Base-by-base conservation (phyloP, 345 rosid genomes). In the Garcia nutans region DNA sequence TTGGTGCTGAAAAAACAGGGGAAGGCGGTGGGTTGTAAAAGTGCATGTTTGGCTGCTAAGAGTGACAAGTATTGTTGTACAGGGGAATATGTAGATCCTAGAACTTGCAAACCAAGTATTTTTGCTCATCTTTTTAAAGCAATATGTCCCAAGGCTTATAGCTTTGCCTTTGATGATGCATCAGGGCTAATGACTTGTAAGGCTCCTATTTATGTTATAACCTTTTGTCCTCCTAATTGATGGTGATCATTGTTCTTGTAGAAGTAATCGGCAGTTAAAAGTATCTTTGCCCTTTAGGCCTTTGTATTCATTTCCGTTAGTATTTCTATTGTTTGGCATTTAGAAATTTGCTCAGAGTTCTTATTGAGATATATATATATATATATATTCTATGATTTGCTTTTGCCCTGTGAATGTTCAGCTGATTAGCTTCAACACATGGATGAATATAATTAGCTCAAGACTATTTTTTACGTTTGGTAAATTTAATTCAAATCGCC, bases 41-140 rank as follows among this genome's bases (percentile, higher is more conserved):
- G 89, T 74, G 88, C 88, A 2, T 86, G 91, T 76, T 52, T 84
- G 82, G 91, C 88, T 65, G 84, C 85, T 5, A 84, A 71, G 56
- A 67, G 76, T 4, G 89, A 84, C 71, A 49, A 80, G 70, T 86
- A 83, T 70, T 88, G 91, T 20, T 86, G 91, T 65, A 84, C 83
- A 2, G 89, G 91, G 15, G 74, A 84, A 54, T 84, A 70, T 75
- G 81, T 82, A 1, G 72, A 76, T 72, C 86, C 87, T 1, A 78
- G 64, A 52, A 83, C 52, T 10, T 88, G 89, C 63, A 79, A 73
- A 62, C 91, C 88, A 5, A 81, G 77, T 20, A 26, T 81, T 52
- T 88, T 83, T 78, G 85, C 80, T 63, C 76, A 45, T 72, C 65
- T 88, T 16, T 88, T 83, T 42, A 88, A 88, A 78, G 89, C 87